Conservation (phyloP, 371 early-diverging fungal genomes). For the Mucor racemosus region DNA sequence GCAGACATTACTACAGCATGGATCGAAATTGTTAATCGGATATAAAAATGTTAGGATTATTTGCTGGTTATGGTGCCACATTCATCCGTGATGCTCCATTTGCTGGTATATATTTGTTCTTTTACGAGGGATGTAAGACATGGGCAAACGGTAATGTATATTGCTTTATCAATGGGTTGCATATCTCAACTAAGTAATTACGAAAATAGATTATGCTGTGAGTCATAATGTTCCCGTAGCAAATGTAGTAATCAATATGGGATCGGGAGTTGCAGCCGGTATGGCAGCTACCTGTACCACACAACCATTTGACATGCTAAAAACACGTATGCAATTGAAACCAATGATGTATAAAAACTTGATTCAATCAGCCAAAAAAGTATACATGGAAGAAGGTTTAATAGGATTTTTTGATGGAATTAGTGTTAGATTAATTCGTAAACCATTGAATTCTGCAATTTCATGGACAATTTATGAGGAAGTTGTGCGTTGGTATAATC, state of each 20-base stretch:
- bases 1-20: background rate
- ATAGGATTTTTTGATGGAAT: slow-evolving; percentile 88
- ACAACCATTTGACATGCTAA: slow-evolving; percentile 94
- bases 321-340: slow-evolving; percentile 91
- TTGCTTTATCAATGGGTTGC: too few relatives aligned
- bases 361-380: slow-evolving; percentile 64
- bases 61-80: slow-evolving; percentile 91
- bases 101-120: slow-evolving; percentile 93
- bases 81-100: slow-evolving; percentile 93
- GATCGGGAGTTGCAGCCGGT: slow-evolving; percentile 69
- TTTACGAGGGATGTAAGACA: slow-evolving; percentile 82
- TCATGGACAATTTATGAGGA: slow-evolving; percentile 95
- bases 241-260: slow-evolving; percentile 48
- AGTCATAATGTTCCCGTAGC: slow-evolving; percentile 32
- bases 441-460: slow-evolving; percentile 89
- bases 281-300: slow-evolving; percentile 81
- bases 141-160: slow-evolving; percentile 46
- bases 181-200: background rate
- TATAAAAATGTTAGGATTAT: slow-evolving; percentile 62
- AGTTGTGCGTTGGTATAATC: slow-evolving; percentile 54
- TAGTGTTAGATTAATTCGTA: slow-evolving; percentile 82
- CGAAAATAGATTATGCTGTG: slow-evolving; percentile 18
- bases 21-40: background rate
- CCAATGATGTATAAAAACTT: slow-evolving; percentile 75
- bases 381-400: slow-evolving; percentile 67